These are phyloP conservation scores for Coemansia erecta DNA, from an alignment of 192 early-diverging fungal genomes.

Conservation along the genomic window DNA sequence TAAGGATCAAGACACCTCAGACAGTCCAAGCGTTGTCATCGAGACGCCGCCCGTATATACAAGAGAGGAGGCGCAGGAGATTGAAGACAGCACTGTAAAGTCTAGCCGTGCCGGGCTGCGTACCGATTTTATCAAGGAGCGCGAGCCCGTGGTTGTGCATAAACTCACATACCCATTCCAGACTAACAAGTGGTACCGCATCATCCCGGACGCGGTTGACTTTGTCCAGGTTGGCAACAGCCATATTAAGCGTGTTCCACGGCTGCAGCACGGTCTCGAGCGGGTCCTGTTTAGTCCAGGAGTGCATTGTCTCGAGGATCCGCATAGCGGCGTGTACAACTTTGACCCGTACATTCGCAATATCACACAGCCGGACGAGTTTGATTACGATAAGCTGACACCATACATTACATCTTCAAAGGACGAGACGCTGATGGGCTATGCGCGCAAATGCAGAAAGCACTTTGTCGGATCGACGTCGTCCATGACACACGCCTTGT, in stretches of 20 bases:
- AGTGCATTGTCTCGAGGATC: conserved; percentile 77
- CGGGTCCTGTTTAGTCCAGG: conserved; percentile 65
- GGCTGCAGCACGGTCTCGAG: conserved; percentile 48
- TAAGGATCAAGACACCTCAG: conserved; percentile 1
- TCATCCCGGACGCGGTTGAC: conserved; percentile 15
- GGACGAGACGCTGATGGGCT: conserved; percentile 57
- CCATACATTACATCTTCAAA: conserved; percentile 78
- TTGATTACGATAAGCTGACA: conserved; percentile 77
- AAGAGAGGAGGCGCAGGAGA: conserved; percentile 22
- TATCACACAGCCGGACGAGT: conserved; percentile 75
- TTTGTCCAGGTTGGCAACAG: conserved; percentile 27
- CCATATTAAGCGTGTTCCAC: conserved; percentile 43
- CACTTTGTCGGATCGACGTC: conserved; percentile 87
- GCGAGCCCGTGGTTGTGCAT: conserved; percentile 48
- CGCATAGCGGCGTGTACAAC: conserved; percentile 69
- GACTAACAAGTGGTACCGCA: conserved; percentile 44
- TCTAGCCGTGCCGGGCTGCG: conserved; percentile 19
- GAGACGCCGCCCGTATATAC: conserved; percentile 35
- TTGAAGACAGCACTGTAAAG: conserved; percentile 4
- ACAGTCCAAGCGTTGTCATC: conserved; percentile 19
- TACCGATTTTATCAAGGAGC: conserved; percentile 19
- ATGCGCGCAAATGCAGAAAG: conserved; percentile 52
- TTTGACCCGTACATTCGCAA: conserved; percentile 78
- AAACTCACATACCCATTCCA: conserved; percentile 26
- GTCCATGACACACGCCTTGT: conserved; percentile 72